Base-by-base conservation (phyloP, 805 yeast species). In the Hanseniaspora meyeri region DNA sequence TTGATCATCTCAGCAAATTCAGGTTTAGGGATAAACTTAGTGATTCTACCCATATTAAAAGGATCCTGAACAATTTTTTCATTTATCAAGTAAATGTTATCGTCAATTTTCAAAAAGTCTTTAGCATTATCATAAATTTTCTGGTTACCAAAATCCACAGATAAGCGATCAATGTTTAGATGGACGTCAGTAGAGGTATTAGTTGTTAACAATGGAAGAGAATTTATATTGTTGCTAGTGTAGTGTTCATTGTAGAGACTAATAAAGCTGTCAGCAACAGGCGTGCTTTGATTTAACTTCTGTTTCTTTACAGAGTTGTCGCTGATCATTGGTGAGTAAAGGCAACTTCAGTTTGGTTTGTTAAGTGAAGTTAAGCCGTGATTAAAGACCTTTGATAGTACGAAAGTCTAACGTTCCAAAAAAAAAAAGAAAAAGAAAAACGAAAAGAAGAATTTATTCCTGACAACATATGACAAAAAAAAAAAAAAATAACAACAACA, bases 11-110 rank as follows among this genome's bases (percentile, higher is more conserved):
- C 40, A 31, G 60, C 54, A 52, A 55, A 65, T 51, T 62, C 66
- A 8, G 62, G 58, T 57, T 61, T 63, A 51, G 68, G 67, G 3
- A 73, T 74, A 61, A 89, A 87, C 16, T 90, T 93, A 74, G 87
- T 78, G 42, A 91, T 76, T 43, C 91, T 74, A 0, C 95, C 97
- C 46, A 93, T 78, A 63, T 88, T 87, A 72, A 85, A 93, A 0
- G 97, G 97, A 63, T 88, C 96, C 1, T 95, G 93, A 0, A 96
- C 88, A 7, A 43, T 32, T 1, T 96, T 96, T 67, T 88, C 96
- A 60, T 93, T 81, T 12, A 90, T 76, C 81, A 90, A 81, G 66
- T 85, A 89, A 10, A 89, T 83, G 58, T 75, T 80, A 57, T 89
- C 95, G 54, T 70, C 64, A 43, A 64, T 60, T 47, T 61, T 61